Evolutionary conservation across 441 rosid genomes (phyloP).

Genomic region (Melastoma candidum): DNA sequence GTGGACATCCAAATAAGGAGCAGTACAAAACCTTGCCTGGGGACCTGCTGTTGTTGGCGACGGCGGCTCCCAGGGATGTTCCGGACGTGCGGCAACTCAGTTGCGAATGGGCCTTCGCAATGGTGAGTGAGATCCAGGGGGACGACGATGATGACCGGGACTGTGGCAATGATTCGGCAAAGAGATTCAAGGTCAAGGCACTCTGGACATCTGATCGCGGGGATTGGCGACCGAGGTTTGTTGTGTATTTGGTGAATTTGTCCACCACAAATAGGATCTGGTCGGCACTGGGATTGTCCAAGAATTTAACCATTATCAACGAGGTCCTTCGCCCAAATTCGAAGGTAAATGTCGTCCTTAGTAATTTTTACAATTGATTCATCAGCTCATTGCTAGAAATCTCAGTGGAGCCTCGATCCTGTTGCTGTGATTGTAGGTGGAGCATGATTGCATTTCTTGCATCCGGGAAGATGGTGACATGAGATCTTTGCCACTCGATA

Average conservation of each 20-base stretch:
- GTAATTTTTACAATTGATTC: background rate
- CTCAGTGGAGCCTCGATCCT: background rate
- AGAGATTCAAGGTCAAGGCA: slow-evolving; percentile 20
- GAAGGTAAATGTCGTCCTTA: slow-evolving; percentile 21
- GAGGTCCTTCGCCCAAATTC: slow-evolving; percentile 24
- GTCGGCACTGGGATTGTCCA: slow-evolving; percentile 30
- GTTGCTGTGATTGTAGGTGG: slow-evolving; percentile 15
- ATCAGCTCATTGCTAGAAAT: background rate
- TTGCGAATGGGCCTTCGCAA: slow-evolving; percentile 28
- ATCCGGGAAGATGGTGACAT: background rate
- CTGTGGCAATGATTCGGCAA: background rate
- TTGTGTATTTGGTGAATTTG: slow-evolving; percentile 28
- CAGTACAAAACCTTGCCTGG: slow-evolving; percentile 41
- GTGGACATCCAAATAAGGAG: slow-evolving; percentile 22
- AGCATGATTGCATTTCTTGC: slow-evolving; percentile 16
- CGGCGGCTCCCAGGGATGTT: slow-evolving; percentile 24
- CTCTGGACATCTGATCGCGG: slow-evolving; percentile 9
- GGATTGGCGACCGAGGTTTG: slow-evolving; percentile 18
- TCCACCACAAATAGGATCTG: slow-evolving; percentile 43
- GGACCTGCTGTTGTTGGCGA: slow-evolving; percentile 32
- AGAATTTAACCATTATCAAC: slow-evolving; percentile 21
- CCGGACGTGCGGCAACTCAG: slow-evolving; percentile 30
- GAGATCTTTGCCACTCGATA: slow-evolving; percentile 2
- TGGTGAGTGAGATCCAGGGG: slow-evolving; percentile 11
- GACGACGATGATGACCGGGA: slow-evolving; percentile 8